A percentile compares a stretch with the other conserved stretches of the same genome.
phyloP scores from a whole-genome alignment of 2,329 filamentous ascomycete genomes.

The Trichoderma oligosporum region DNA sequence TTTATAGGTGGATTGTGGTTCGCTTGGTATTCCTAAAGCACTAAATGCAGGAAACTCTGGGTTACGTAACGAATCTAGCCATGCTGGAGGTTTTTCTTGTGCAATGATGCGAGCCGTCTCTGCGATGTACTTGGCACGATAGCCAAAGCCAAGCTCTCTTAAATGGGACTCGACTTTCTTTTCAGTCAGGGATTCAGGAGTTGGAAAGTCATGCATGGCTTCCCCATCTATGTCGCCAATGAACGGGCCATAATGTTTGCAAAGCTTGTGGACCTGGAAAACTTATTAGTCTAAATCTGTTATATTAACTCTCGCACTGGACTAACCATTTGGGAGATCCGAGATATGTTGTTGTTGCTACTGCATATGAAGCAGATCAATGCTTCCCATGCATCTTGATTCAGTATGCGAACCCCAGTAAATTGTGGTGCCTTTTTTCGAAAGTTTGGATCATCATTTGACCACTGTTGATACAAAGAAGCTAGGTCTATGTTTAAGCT shows the following conservation, averaged over 20 bases:
- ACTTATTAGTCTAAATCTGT: neutral
- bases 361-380: slow-evolving; percentile 95
- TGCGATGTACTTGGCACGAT: slow-evolving; percentile 87
- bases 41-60: slow-evolving; percentile 63
- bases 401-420: slow-evolving; percentile 84
- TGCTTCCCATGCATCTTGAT: slow-evolving; percentile 94
- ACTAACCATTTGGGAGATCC: slow-evolving; percentile 88
- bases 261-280: slow-evolving; percentile 78
- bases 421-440: slow-evolving; percentile 82
- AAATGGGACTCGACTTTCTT: slow-evolving; percentile 75
- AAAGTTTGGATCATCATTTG: slow-evolving; percentile 79
- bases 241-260: slow-evolving; percentile 74
- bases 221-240: slow-evolving; percentile 67
- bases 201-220: slow-evolving; percentile 83
- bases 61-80: slow-evolving; percentile 77
- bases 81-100: slow-evolving; percentile 61
- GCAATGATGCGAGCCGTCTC: slow-evolving; percentile 76
- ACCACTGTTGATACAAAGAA: slow-evolving; percentile 82
- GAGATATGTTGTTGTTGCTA: slow-evolving; percentile 95
- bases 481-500: slow-evolving; percentile 76
- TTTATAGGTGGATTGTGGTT: slow-evolving; percentile 61
- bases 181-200: slow-evolving; percentile 67
- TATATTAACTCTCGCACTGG: too few relatives aligned
- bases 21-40: slow-evolving; percentile 38
- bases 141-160: slow-evolving; percentile 84